phyloP scores from a whole-genome alignment of 73 alveolate genomes.

The Paramecium pentaurelia region DNA sequence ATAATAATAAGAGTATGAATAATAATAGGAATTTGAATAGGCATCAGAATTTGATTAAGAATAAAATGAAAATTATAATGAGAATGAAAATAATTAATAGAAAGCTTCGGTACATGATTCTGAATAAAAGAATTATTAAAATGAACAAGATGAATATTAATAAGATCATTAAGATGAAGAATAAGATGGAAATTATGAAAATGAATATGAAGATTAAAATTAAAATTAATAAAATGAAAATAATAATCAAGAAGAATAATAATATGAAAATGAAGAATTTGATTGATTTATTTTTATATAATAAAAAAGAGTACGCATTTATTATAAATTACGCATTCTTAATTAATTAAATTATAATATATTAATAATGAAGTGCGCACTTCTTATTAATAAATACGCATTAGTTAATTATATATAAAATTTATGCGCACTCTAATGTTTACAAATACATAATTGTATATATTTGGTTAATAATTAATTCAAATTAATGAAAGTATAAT shows the following conservation, averaged over 20 bases:
- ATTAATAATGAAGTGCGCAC: background rate
- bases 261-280: conserved; percentile 34
- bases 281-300: background rate
- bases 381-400: background rate
- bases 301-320: conserved; percentile 13
- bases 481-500: conserved; percentile 49
- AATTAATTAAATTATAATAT: background rate
- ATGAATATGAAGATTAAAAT: background rate
- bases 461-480: background rate
- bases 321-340: background rate
- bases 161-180: background rate
- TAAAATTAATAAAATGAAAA: background rate
- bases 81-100: background rate
- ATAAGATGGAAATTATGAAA: background rate
- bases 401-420: background rate
- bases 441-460: background rate
- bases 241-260: background rate
- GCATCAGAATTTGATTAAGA: background rate
- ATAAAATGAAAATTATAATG: no score
- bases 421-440: background rate
- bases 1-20: background rate
- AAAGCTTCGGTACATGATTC: background rate
- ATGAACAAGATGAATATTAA: background rate
- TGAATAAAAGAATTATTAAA: background rate
- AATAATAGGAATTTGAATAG: background rate